A percentile compares a stretch with the other conserved stretches of the same genome.
These are phyloP conservation scores for Favolaschia claudopus DNA, from an alignment of 768 basidiomycete genomes.

Conservation along the genomic window DNA sequence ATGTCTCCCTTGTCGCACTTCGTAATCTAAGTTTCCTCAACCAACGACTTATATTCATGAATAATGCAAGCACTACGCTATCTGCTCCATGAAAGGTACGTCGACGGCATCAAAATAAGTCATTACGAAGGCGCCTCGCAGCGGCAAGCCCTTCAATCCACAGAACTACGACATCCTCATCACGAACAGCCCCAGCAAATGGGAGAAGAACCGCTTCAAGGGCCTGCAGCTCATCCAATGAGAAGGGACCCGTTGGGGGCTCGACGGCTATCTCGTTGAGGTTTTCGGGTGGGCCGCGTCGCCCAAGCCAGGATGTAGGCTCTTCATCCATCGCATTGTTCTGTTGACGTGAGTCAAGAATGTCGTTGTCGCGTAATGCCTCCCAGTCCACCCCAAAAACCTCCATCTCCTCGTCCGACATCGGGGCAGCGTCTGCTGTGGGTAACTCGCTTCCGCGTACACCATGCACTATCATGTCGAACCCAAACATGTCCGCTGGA, in stretches of 20 bases:
- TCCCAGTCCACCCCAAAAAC: conserved; percentile 26
- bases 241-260: neutral
- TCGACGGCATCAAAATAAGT: no score
- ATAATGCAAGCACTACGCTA: no score
- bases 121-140: no score
- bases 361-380: conserved; percentile 5
- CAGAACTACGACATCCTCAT: neutral
- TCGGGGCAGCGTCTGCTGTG: neutral
- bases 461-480: conserved; percentile 41
- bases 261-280: conserved; percentile 18
- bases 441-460: conserved; percentile 32
- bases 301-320: conserved; percentile 16
- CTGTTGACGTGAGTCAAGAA: conserved; percentile 3
- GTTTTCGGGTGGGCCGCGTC: conserved; percentile 1
- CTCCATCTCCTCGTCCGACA: conserved; percentile 13
- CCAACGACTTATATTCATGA: no score
- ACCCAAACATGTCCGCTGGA: conserved; percentile 39
- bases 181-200: neutral
- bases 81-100: no score
- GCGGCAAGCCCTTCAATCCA: no score
- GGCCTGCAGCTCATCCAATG: neutral
- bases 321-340: conserved; percentile 14
- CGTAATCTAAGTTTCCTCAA: no score
- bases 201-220: neutral
- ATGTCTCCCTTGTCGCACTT: no score